phyloP scores from a whole-genome alignment of 2,329 filamentous ascomycete species.

The Paramyrothecium sp. region DNA sequence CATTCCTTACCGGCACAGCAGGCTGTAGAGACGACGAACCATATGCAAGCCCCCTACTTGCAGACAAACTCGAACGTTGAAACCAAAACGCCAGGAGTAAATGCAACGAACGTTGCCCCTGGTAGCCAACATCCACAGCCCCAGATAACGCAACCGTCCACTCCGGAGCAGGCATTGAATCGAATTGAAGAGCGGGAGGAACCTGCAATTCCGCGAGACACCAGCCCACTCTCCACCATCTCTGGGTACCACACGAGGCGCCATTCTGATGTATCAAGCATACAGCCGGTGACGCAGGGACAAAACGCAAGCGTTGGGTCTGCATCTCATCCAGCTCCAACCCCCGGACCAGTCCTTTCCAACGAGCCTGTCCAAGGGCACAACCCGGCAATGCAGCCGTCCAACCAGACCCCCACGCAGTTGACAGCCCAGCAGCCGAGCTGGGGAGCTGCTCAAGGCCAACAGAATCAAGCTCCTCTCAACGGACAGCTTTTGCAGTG shows the following conservation, averaged over 20 bases:
- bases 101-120: neutral
- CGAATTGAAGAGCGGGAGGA: conserved; percentile 16
- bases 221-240: neutral
- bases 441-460: neutral
- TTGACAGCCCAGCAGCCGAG: neutral
- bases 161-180: conserved; percentile 8
- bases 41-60: too few species aligned
- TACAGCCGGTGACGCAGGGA: neutral
- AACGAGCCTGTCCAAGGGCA: neutral
- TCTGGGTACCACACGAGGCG: neutral
- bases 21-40: neutral
- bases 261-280: neutral
- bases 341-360: neutral
- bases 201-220: neutral
- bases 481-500: neutral
- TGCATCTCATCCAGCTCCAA: neutral
- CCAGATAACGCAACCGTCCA: neutral
- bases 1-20: neutral
- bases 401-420: neutral
- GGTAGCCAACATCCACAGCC: neutral
- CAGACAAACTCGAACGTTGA: too few species aligned
- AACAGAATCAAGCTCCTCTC: neutral
- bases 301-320: neutral
- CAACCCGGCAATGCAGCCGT: neutral
- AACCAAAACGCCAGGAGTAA: neutral